Percentiles rank a stretch among this genome's conserved stretches.
Evolutionary conservation across 2,329 filamentous ascomycete genomes (phyloP).

Genomic region (Aspergillus fischeri): DNA sequence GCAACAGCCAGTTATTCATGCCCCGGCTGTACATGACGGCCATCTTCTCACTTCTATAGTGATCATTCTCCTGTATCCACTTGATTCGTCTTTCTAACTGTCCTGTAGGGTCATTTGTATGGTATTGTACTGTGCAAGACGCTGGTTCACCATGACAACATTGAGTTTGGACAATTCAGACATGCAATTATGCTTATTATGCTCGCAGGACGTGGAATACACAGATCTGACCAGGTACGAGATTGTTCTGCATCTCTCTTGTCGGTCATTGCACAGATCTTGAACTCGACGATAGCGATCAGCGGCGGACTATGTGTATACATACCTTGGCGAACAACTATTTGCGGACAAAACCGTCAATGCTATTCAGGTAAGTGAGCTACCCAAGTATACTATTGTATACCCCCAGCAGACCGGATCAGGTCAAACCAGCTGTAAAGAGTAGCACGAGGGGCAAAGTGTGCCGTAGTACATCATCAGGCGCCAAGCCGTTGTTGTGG

Average conservation of each 20-base stretch:
- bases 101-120: neutral
- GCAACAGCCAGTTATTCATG: neutral
- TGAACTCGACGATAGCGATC: neutral
- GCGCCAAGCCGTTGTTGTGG: neutral
- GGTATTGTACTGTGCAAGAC: neutral
- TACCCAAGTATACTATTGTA: neutral
- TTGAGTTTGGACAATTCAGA: neutral
- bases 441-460: neutral
- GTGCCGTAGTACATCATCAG: neutral
- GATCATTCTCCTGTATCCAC: neutral
- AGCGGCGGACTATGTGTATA: neutral
- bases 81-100: neutral
- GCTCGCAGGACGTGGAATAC: neutral
- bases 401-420: neutral
- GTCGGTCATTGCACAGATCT: too few species aligned
- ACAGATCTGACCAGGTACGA: neutral
- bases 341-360: too few species aligned
- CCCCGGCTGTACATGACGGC: too few species aligned
- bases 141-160: neutral
- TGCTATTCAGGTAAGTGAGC: neutral
- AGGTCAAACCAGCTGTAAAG: neutral
- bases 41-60: neutral
- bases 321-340: neutral
- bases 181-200: neutral
- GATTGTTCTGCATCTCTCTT: too few species aligned